Percentiles rank a stretch among this genome's conserved stretches.
Evolutionary conservation across 2,329 filamentous ascomycete genomes (phyloP).

Genomic region (Botrytis fragariae): DNA sequence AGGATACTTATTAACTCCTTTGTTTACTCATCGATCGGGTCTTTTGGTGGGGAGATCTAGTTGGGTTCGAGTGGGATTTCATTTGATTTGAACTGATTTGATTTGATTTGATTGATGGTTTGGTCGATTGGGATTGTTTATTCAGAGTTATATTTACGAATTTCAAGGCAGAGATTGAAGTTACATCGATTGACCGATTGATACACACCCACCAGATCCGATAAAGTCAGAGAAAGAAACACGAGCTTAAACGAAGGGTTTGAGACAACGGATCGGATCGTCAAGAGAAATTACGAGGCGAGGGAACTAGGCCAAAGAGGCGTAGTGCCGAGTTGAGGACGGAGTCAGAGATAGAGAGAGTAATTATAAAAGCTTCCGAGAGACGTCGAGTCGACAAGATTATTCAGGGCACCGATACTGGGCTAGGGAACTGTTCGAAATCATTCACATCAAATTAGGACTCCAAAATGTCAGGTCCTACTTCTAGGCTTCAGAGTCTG

Average conservation of each 20-base stretch:
- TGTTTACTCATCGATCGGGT: neutral
- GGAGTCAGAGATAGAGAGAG: neutral
- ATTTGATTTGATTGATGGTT: neutral
- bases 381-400: neutral
- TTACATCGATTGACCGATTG: neutral
- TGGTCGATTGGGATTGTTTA: neutral
- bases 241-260: neutral
- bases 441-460: neutral
- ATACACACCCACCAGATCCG: neutral
- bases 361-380: neutral
- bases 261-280: neutral
- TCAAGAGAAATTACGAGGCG: neutral
- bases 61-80: neutral
- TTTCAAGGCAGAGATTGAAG: neutral
- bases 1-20: neutral
- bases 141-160: neutral
- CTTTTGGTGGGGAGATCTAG: neutral
- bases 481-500: slow-evolving; percentile 58
- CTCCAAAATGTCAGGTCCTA: slow-evolving; percentile 60
- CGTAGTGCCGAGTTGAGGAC: neutral
- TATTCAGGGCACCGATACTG: neutral
- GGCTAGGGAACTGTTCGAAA: neutral
- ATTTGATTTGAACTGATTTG: neutral
- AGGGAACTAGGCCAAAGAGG: neutral
- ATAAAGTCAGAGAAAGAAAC: neutral